Evolutionary conservation across 768 basidiomycete species (phyloP), one percentile per base, ranked within the genome.

Genomic region (Phlebiopsis flavidoalba): DNA sequence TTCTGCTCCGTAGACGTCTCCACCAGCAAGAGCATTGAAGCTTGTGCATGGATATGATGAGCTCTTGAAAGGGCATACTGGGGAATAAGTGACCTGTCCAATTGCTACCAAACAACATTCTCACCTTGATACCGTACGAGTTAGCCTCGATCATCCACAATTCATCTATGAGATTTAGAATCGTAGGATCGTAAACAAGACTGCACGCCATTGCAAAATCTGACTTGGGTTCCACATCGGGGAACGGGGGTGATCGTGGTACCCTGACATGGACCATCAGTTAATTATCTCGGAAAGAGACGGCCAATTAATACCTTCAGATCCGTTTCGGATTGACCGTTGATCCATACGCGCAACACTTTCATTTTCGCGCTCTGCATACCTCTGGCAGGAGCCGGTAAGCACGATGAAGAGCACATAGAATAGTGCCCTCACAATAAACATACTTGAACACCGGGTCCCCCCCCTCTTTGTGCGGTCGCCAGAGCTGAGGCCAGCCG

Each of bases 101-200:
- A 12, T 19, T 10, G 35, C 45, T 58, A 17, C 5, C 52, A 37
- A 46, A 37, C 17, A 26, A 47, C 49, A 26, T 36, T 19, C 37
- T 47, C 24, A 71, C 66, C 69, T 70, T 69, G 59, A 73, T 67
- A 57, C 75, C 75, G 51, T 72, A 68, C 1, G 64, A 61, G 33
- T 75, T 65, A 0, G 75, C 72, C 21, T 74, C 73, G 46, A 76
- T 61, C 76, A 78, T 78, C 53, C n/a, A n/a, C n/a, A 78, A 66
- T 33, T 72, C 73, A 64, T 78, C 75, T 19, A 77, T 67, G 15
- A 66, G 66, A 45, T 76, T 65, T 14, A 77, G 65, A 14, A 76
- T 69, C 0, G 72, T 73, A 58, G 73, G 72, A 62, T 77, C 63
- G 64, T 76, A 78, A n/a, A 59, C 66, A 69, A 1, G 61, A 62